Evolutionary conservation across 2,329 filamentous ascomycete species (phyloP), one percentile per base, ranked within the genome.

Genomic region (Phialophora expanda): DNA sequence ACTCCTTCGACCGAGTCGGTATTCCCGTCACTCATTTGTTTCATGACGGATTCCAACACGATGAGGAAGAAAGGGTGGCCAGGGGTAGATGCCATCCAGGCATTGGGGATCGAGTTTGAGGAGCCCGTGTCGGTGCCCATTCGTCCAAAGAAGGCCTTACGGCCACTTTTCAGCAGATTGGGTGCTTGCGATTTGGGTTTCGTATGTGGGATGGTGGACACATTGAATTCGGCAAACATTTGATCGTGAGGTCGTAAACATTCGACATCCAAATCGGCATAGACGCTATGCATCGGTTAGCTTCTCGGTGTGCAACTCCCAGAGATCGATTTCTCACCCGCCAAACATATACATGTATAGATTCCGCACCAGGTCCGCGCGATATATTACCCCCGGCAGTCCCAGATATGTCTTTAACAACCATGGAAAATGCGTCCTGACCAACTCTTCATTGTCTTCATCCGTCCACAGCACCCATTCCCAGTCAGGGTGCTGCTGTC

Each of bases 401-500:
- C 60, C 70, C n/a, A 72, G 66, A 51, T 75, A 77, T 24, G 72
- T 71, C 11, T 73, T 67, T 53, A 73, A 63, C 46, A 77, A 66
- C 74, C 72, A 76, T 0, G 77, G 75, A 59, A 76, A 76, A 60
- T 75, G 71, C 58, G 62, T 73, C 50, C 72, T 62, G 11, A 77
- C 75, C 44, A 78, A 69, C n/a, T 69, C 67, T 46, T 75, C 69
- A 66, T 78, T 78, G 58, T 78, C 76, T 44, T 76, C 72, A 56
- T 78, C 76, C 3, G 77, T 77, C 76, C 76, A 78, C 14, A 78
- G 65, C 26, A 78, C 76, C 73, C 75, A 78, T 65, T 78, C 75
- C 72, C 76, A 78, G 56, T 75, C 73, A 5, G 69, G 67, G 55
- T 78, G 76, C 53, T 69, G 66, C 50, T 64, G 44, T 14, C 75